Percentiles rank a stretch among this genome's conserved stretches.
phyloP scores from a whole-genome alignment of 2,329 filamentous ascomycete genomes.

The Coleophoma crateriformis region DNA sequence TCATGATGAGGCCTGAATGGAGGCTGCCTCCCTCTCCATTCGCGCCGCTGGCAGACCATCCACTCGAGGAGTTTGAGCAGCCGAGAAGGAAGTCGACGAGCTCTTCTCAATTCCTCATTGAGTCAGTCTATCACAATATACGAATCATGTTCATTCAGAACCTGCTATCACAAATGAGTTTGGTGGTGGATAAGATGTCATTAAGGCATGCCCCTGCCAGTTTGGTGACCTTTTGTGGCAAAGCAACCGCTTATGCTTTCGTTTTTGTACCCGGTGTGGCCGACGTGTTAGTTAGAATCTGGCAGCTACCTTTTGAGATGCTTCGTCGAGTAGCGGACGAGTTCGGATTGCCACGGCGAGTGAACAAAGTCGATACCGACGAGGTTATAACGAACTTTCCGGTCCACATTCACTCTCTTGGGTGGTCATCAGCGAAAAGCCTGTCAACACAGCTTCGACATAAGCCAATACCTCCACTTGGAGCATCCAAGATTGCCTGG shows the following conservation, averaged over 20 bases:
- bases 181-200: slow-evolving; percentile 71
- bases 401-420: slow-evolving; percentile 49
- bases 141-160: slow-evolving; percentile 67
- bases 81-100: slow-evolving; percentile 36
- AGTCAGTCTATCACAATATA: slow-evolving; percentile 68
- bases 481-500: slow-evolving; percentile 58
- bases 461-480: slow-evolving; percentile 50
- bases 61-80: slow-evolving; percentile 18
- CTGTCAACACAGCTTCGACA: slow-evolving; percentile 48
- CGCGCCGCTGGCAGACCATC: slow-evolving; percentile 40
- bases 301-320: slow-evolving; percentile 54
- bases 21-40: slow-evolving; percentile 53
- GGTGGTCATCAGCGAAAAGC: slow-evolving; percentile 52
- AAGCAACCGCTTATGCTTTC: slow-evolving; percentile 68
- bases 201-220: slow-evolving; percentile 48
- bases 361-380: slow-evolving; percentile 34
- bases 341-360: slow-evolving; percentile 50
- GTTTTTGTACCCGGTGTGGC: slow-evolving; percentile 68
- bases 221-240: slow-evolving; percentile 65
- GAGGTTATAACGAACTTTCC: slow-evolving; percentile 30
- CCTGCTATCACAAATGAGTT: slow-evolving; percentile 61
- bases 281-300: slow-evolving; percentile 61
- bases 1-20: slow-evolving; percentile 71
- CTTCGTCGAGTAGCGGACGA: slow-evolving; percentile 58
- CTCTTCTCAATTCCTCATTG: slow-evolving; percentile 60